phyloP scores from a whole-genome alignment of 1,284 basidiomycete genomes.

The Agroathelia rolfsii region DNA sequence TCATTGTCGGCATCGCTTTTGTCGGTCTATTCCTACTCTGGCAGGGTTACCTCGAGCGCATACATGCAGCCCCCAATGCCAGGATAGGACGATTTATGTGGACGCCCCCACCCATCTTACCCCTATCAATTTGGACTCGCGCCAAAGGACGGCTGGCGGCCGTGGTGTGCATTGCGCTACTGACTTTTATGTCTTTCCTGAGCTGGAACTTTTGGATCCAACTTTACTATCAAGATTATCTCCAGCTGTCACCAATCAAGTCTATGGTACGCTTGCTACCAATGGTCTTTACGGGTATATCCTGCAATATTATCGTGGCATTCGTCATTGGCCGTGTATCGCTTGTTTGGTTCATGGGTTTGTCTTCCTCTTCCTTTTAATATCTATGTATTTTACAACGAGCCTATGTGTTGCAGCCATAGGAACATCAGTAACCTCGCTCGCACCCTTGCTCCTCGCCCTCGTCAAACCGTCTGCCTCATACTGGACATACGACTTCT shows the following conservation, averaged over 20 bases:
- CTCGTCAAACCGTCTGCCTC: constrained; percentile 47
- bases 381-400: not conserved
- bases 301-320: constrained; percentile 64
- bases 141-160: constrained; percentile 51
- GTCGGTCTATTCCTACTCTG: constrained; percentile 47
- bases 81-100: constrained; percentile 20
- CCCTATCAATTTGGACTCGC: constrained; percentile 48
- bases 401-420: constrained; percentile 21
- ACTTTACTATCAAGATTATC: constrained; percentile 64
- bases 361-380: constrained; percentile 12
- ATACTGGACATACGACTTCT: constrained; percentile 81
- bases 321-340: constrained; percentile 48
- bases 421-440: constrained; percentile 53
- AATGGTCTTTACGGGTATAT: constrained; percentile 59
- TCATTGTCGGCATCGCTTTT: constrained; percentile 47
- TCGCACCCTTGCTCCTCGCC: constrained; percentile 66
- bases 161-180: constrained; percentile 49
- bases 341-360: constrained; percentile 46
- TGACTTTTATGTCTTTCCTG: constrained; percentile 53
- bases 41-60: constrained; percentile 45
- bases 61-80: constrained; percentile 14
- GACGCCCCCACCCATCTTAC: constrained; percentile 54
- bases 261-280: constrained; percentile 76
- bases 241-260: constrained; percentile 41
- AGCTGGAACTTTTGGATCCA: constrained; percentile 40